phyloP scores from a whole-genome alignment of 805 yeast genomes.

The Maudiozyma serrabonitensis region DNA sequence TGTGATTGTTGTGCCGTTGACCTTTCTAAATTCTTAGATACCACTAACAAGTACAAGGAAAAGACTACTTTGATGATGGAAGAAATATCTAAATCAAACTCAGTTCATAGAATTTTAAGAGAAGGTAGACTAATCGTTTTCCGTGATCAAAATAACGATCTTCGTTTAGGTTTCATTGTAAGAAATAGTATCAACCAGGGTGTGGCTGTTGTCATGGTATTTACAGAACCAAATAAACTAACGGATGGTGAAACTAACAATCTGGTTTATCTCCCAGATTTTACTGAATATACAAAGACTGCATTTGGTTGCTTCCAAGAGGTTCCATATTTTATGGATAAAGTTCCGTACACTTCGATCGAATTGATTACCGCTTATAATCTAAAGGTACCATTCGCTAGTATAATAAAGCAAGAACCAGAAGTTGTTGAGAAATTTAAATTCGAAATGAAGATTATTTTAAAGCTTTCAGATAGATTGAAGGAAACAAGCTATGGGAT shows the following conservation, averaged over 20 bases:
- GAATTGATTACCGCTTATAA: slow-evolving; percentile 24
- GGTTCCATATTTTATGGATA: slow-evolving; percentile 21
- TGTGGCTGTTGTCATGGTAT: slow-evolving; percentile 24
- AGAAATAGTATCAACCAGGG: slow-evolving; percentile 26
- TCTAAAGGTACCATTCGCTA: slow-evolving; percentile 19
- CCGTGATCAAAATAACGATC: slow-evolving; percentile 36
- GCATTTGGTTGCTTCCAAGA: slow-evolving; percentile 25
- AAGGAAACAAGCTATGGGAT: slow-evolving; percentile 20
- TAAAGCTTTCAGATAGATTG: slow-evolving; percentile 17
- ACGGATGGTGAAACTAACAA: slow-evolving; percentile 26
- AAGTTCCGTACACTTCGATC: slow-evolving; percentile 20
- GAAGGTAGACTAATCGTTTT: slow-evolving; percentile 52
- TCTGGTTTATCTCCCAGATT: slow-evolving; percentile 28
- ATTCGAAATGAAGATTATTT: slow-evolving; percentile 15
- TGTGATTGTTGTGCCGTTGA: slow-evolving; percentile 31
- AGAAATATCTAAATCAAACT: slow-evolving; percentile 39
- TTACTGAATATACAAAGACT: slow-evolving; percentile 17
- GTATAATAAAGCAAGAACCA: slow-evolving; percentile 21
- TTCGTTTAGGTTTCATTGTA: slow-evolving; percentile 42
- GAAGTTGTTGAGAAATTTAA: slow-evolving; percentile 17
- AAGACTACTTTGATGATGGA: slow-evolving; percentile 37
- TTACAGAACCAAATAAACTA: slow-evolving; percentile 24
- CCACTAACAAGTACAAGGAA: slow-evolving; percentile 38
- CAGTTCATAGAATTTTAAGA: slow-evolving; percentile 38
- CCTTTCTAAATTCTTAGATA: slow-evolving; percentile 37